Evolutionary conservation across 1,284 basidiomycete genomes (phyloP).

Genomic region (Malassezia japonica): DNA sequence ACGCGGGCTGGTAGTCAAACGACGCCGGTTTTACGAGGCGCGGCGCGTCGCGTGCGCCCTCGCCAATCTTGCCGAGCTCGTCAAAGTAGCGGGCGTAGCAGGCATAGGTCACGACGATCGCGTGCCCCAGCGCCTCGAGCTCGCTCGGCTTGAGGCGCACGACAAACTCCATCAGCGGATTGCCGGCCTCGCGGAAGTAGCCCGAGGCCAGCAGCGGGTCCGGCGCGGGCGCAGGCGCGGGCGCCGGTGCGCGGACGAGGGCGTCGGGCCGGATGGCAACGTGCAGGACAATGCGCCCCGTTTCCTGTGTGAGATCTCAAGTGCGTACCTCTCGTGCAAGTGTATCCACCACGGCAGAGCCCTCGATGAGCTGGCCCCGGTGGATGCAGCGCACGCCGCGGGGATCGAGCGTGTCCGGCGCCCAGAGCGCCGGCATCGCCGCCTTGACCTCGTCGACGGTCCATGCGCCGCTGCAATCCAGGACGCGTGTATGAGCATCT

Average conservation of each 20-base stretch:
- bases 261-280: conserved; percentile 40
- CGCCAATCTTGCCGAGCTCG: neutral
- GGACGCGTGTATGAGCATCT: neutral
- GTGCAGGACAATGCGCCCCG: conserved; percentile 23
- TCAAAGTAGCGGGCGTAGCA: conserved; percentile 4
- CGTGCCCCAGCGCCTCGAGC: neutral
- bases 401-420: conserved; percentile 21
- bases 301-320: neutral
- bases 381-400: conserved; percentile 37
- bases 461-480: neutral
- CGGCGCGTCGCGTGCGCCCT: neutral
- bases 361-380: conserved; percentile 27
- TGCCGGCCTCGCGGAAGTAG: conserved; percentile 1
- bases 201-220: conserved; percentile 6
- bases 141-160: neutral
- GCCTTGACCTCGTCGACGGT: conserved; percentile 18
- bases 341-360: conserved; percentile 1
- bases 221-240: neutral
- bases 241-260: neutral
- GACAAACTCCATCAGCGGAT: neutral
- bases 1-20: neutral
- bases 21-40: neutral
- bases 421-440: conserved; percentile 21
- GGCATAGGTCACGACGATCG: conserved; percentile 1
- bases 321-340: neutral